These are phyloP conservation scores for Gleditsia sinensis DNA, from an alignment of 306 rosid genomes.

Conservation along the genomic window DNA sequence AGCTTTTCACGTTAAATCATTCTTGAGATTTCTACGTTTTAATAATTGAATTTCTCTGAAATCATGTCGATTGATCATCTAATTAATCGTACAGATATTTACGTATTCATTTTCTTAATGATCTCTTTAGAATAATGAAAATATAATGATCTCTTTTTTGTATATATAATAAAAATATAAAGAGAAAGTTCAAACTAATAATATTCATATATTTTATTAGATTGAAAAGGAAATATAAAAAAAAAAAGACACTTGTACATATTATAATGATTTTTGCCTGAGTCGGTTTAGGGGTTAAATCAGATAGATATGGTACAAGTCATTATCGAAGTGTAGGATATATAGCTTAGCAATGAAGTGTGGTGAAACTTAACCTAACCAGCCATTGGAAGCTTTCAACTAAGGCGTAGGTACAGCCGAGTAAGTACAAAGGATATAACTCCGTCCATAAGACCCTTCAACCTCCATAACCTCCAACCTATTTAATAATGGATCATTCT, in stretches of 20 bases:
- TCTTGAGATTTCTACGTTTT: not conserved
- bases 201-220: too few species aligned
- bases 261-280: too few species aligned
- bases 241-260: not conserved
- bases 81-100: not conserved
- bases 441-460: not conserved
- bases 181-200: too few species aligned
- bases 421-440: not conserved
- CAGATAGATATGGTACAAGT: too few species aligned
- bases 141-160: not conserved
- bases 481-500: not conserved
- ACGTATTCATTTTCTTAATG: not conserved
- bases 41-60: not conserved
- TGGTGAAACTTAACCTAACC: too few species aligned
- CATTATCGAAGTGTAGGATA: too few species aligned
- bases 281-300: too few species aligned
- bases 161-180: too few species aligned
- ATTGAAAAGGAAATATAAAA: not conserved
- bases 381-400: too few species aligned
- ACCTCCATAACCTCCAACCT: not conserved
- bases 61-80: not conserved
- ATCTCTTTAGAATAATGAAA: not conserved
- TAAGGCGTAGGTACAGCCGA: not conserved
- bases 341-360: too few species aligned
- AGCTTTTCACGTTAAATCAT: not conserved